These are phyloP conservation scores for Herpotrichia juniperi DNA, from an alignment of 2,329 filamentous ascomycete species.

Conservation along the genomic window DNA sequence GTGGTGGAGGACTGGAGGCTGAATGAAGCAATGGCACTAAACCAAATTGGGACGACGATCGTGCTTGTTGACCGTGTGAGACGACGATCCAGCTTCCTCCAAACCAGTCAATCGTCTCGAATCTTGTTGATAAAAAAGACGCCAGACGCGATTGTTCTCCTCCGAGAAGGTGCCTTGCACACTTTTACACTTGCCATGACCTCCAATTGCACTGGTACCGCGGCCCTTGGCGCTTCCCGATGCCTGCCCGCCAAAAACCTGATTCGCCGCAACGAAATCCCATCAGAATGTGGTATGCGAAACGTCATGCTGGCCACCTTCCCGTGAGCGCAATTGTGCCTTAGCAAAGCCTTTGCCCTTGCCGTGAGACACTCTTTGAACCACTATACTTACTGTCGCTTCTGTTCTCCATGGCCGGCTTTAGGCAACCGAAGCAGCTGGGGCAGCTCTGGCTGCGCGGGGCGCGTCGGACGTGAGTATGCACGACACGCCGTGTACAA, in stretches of 20 bases:
- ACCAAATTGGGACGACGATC: background rate
- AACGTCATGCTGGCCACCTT: slow-evolving; percentile 36
- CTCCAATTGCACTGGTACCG: background rate
- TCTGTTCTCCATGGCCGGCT: slow-evolving; percentile 28
- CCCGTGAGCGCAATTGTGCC: slow-evolving; percentile 26
- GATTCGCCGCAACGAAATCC: slow-evolving; percentile 23
- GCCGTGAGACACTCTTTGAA: slow-evolving; percentile 3
- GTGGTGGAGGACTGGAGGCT: background rate
- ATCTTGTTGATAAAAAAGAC: background rate
- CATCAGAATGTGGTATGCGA: slow-evolving; percentile 10
- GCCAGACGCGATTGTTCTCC: background rate
- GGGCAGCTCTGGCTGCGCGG: slow-evolving; percentile 34
- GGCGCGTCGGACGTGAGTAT: slow-evolving; percentile 34
- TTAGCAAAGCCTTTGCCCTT: background rate
- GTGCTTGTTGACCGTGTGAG: background rate
- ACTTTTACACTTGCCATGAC: background rate
- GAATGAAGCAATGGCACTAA: background rate
- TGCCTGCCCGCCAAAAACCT: slow-evolving; percentile 18
- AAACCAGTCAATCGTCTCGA: background rate
- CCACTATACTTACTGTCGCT: slow-evolving; percentile 10
- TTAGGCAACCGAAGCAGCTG: slow-evolving; percentile 28
- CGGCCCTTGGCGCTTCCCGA: background rate
- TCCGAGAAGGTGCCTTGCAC: background rate
- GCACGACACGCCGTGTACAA: background rate
- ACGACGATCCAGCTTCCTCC: background rate